Conservation (phyloP, 495 filamentous ascomycete genomes). For the Penicillium parvum region DNA sequence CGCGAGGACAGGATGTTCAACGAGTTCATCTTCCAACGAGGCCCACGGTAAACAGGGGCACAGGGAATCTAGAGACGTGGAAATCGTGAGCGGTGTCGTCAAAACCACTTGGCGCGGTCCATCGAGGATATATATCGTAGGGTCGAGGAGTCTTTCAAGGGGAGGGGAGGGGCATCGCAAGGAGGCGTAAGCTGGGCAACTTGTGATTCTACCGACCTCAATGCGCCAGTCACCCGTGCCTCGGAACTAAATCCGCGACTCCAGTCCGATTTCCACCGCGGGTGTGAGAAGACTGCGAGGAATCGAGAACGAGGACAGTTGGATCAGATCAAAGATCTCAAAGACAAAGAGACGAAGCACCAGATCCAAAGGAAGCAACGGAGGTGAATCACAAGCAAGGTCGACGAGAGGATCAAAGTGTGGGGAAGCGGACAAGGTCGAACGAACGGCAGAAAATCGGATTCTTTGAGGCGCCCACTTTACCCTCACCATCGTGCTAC, state of each 20-base stretch:
- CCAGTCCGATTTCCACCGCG: slow-evolving; percentile 16
- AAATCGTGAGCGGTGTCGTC: slow-evolving; percentile 25
- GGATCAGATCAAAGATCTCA: slow-evolving; percentile 9
- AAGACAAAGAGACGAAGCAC: slow-evolving; percentile 1
- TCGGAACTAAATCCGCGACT: slow-evolving; percentile 30
- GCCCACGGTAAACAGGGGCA: slow-evolving; percentile 51
- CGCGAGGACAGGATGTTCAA: slow-evolving; percentile 89
- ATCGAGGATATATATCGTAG: slow-evolving; percentile 7
- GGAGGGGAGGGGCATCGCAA: slow-evolving; percentile 16
- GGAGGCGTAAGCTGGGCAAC: slow-evolving; percentile 18
- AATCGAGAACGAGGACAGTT: not conserved
- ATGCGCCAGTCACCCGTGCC: slow-evolving; percentile 46
- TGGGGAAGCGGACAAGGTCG: slow-evolving; percentile 30
- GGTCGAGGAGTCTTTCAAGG: slow-evolving; percentile 8
- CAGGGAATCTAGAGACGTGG: slow-evolving; percentile 29
- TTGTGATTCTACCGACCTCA: slow-evolving; percentile 31
- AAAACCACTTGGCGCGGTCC: slow-evolving; percentile 17
- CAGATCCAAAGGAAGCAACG: slow-evolving; percentile 7
- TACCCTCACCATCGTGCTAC: slow-evolving; percentile 8
- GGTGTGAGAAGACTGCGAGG: not conserved
- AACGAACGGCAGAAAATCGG: slow-evolving; percentile 30
- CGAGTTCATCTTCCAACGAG: slow-evolving; percentile 84
- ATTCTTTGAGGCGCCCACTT: slow-evolving; percentile 21
- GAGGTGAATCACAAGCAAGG: slow-evolving; percentile 10
- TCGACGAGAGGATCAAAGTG: slow-evolving; percentile 21